Evolutionary conservation across 164 flowering plant genomes (phyloP), one percentile per base, ranked within the genome.

Genomic region (Tinospora cordifolia): DNA sequence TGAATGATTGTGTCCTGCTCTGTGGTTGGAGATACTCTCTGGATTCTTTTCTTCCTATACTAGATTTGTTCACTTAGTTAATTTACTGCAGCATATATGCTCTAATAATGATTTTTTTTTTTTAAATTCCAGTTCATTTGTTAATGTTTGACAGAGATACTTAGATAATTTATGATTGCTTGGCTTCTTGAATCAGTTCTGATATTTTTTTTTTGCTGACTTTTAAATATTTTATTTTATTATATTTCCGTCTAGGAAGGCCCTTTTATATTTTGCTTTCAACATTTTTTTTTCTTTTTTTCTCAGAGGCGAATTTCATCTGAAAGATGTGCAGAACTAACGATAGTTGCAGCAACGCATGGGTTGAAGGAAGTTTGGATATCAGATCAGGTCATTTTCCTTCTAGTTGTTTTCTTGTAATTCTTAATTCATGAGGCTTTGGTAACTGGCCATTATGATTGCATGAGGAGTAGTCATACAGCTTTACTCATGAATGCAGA

Each of bases 291-390:
- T 26, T 68, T 26, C 66, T 8, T 39, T 67, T 22, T 15, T 66
- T 39, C 49, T 63, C 92, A 94, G 98, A 90, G 83, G 77, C 92
- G 88, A 58, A 84, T 94, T 41, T 81, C 97, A 62, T 79, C 96
- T 22, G 88, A 89, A 83, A 85, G 93, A 74, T 94, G 96, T 81
- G 97, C 87, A 15, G 92, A 94, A 76, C 84, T 94, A 74, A 88
- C 93, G 27, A 84, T 92, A 7, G 73, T 92, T 72, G 98, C 98
- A 65, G 94, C 94, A 24, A 80, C 90, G 69, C 97, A 92, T 83
- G 89, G 90, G 46, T 77, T 92, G 49, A 94, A 94, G 81, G 99
- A 94, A 83, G 98, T 65, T 73, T 94, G 99, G 99, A 92, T 94
- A 77, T 88, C 99, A 54, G 75, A 87, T 78, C 99, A 94, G 90